phyloP scores from a whole-genome alignment of 345 rosid species.

The Gossypium thurberi region DNA sequence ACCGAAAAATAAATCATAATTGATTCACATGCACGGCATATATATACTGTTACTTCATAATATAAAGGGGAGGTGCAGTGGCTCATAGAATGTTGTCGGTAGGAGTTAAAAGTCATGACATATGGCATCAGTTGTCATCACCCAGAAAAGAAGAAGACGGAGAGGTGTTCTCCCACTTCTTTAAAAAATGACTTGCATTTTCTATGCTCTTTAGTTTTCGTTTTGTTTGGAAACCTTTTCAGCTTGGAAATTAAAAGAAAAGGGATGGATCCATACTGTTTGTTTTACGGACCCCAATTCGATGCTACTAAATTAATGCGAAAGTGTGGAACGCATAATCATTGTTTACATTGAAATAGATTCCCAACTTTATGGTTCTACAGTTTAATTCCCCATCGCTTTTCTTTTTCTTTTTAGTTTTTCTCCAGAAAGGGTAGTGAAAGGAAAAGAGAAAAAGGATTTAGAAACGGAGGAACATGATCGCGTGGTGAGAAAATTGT shows the following conservation, averaged over 20 bases:
- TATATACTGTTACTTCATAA: neutral
- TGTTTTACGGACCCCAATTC: slow-evolving; percentile 12
- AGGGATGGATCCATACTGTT: slow-evolving; percentile 29
- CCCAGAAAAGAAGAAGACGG: neutral
- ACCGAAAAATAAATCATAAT: no score
- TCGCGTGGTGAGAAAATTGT: slow-evolving; percentile 37
- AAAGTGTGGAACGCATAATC: slow-evolving; percentile 27
- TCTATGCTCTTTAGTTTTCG: slow-evolving; percentile 24
- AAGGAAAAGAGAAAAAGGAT: neutral
- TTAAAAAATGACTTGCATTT: slow-evolving; percentile 30
- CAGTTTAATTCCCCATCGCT: slow-evolving; percentile 31
- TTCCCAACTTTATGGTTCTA: slow-evolving; percentile 37
- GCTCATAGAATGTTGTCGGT: slow-evolving; percentile 17
- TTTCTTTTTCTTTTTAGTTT: slow-evolving; percentile 15
- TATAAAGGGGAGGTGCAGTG: neutral
- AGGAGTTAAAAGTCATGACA: slow-evolving; percentile 10
- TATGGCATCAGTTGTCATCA: slow-evolving; percentile 11
- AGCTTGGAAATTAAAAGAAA: slow-evolving; percentile 48
- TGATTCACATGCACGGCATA: no score
- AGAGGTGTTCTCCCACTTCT: slow-evolving; percentile 32
- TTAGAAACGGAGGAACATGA: slow-evolving; percentile 24
- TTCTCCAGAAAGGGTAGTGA: slow-evolving; percentile 26
- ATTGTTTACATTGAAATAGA: slow-evolving; percentile 48
- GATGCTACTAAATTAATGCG: slow-evolving; percentile 27
- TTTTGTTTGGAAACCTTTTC: slow-evolving; percentile 48